These are phyloP conservation scores for Fusarium multiceps DNA, from an alignment of 2,329 filamentous ascomycete species.

Conservation along the genomic window DNA sequence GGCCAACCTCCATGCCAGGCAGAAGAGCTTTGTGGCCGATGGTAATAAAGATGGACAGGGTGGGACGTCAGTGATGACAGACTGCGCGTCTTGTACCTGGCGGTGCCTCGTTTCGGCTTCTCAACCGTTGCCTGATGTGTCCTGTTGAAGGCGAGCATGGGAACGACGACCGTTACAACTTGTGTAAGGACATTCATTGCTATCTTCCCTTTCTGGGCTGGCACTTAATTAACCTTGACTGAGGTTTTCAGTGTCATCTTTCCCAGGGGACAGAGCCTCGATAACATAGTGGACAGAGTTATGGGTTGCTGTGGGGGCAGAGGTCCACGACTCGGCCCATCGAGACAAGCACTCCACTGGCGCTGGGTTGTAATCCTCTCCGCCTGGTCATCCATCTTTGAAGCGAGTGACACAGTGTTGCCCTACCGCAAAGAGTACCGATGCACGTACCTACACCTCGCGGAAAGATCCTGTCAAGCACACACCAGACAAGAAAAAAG, in stretches of 20 bases:
- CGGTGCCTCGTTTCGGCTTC: slow-evolving; percentile 33
- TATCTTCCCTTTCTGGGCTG: slow-evolving; percentile 28
- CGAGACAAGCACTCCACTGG: slow-evolving; percentile 15
- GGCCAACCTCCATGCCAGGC: slow-evolving; percentile 36
- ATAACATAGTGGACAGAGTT: slow-evolving; percentile 10
- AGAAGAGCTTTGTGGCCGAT: slow-evolving; percentile 20
- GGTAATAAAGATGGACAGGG: slow-evolving; percentile 25
- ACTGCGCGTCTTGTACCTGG: slow-evolving; percentile 30
- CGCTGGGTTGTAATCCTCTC: slow-evolving; percentile 16
- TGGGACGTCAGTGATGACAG: slow-evolving; percentile 40
- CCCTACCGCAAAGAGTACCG: slow-evolving; percentile 27
- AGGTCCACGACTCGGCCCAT: slow-evolving; percentile 37
- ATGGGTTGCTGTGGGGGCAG: slow-evolving; percentile 21
- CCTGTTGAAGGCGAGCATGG: slow-evolving; percentile 22
- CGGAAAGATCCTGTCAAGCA: slow-evolving; percentile 36
- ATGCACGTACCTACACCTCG: slow-evolving; percentile 14
- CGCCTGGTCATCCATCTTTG: slow-evolving; percentile 23
- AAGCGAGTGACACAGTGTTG: slow-evolving; percentile 40
- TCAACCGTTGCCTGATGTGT: slow-evolving; percentile 24
- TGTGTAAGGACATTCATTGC: slow-evolving; percentile 28
- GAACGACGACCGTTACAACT: slow-evolving; percentile 31
- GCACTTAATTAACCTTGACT: slow-evolving; percentile 19
- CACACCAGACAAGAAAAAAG: not conserved
- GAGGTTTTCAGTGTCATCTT: slow-evolving; percentile 5
- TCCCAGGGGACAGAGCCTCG: slow-evolving; percentile 10